phyloP scores from a whole-genome alignment of 2,329 filamentous ascomycete genomes.

The Blumeriella jaapii region DNA sequence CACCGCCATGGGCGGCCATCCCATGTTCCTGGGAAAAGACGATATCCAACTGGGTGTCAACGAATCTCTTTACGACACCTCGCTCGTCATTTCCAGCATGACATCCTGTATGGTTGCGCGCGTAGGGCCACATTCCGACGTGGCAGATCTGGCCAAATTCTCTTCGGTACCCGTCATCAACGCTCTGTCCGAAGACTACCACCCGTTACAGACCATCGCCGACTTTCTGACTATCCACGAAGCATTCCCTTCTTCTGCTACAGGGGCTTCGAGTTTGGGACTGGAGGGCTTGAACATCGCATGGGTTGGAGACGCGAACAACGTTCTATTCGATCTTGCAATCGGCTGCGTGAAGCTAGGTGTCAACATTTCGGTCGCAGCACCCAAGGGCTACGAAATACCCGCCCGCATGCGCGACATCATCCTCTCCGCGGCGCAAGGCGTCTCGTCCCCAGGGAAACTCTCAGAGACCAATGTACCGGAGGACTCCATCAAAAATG shows the following conservation, averaged over 20 bases:
- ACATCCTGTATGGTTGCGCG: conserved; percentile 72
- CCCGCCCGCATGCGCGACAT: conserved; percentile 61
- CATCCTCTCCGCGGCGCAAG: conserved; percentile 52
- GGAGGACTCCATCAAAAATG: conserved; percentile 71
- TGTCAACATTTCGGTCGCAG: conserved; percentile 75
- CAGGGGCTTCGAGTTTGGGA: conserved; percentile 37
- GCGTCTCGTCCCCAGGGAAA: conserved; percentile 48
- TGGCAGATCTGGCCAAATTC: conserved; percentile 56
- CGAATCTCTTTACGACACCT: conserved; percentile 88
- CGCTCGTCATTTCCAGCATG: conserved; percentile 89
- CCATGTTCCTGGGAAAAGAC: conserved; percentile 92
- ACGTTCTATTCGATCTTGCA: conserved; percentile 88
- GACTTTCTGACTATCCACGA: conserved; percentile 89
- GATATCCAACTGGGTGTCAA: conserved; percentile 97
- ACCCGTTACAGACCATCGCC: conserved; percentile 88
- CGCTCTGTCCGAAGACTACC: conserved; percentile 79
- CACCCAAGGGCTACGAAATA: conserved; percentile 75
- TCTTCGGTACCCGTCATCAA: conserved; percentile 77
- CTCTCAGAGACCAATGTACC: conserved; percentile 68
- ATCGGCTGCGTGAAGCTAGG: conserved; percentile 82
- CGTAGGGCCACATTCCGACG: conserved; percentile 66
- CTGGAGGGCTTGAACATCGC: conserved; percentile 80
- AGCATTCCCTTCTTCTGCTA: conserved; percentile 41
- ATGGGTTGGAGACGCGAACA: conserved; percentile 95
- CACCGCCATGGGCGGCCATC: conserved; percentile 76